Conservation (phyloP, 163 green algal genomes). For the Scenedesmus sp. region DNA sequence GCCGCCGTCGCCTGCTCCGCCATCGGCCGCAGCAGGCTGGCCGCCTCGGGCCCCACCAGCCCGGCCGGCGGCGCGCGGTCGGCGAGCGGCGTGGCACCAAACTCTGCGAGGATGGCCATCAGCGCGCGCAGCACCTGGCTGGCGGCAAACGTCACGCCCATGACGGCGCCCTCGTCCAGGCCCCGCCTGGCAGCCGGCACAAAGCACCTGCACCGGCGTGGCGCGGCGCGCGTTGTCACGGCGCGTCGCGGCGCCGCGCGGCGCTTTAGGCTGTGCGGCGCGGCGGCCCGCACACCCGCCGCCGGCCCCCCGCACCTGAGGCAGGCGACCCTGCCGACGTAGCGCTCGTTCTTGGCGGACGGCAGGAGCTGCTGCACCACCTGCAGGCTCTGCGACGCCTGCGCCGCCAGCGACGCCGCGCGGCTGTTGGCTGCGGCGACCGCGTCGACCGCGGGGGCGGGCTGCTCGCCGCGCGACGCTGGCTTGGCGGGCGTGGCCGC, state of each 20-base stretch:
- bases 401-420: constrained; percentile 3
- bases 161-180: not conserved
- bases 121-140: constrained; percentile 12
- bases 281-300: too few relatives aligned
- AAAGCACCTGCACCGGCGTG: constrained; percentile 16
- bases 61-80: not conserved
- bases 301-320: constrained; percentile 17
- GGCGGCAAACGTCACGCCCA: not conserved
- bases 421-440: too few relatives aligned
- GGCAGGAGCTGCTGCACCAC: constrained; percentile 15
- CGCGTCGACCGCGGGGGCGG: too few relatives aligned
- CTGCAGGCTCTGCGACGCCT: not conserved
- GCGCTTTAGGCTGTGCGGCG: too few relatives aligned
- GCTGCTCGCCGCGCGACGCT: too few relatives aligned
- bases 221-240: too few relatives aligned
- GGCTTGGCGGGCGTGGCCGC: too few relatives aligned
- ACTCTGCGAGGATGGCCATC: not conserved
- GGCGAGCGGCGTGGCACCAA: not conserved
- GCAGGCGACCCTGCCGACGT: not conserved
- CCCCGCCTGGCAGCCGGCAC: not conserved
- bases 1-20: not conserved
- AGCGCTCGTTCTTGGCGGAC: not conserved
- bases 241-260: too few relatives aligned
- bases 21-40: not conserved
- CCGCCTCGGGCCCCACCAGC: not conserved